Evolutionary conservation across 208 protist species (phyloP).

Genomic region (Acanthamoeba triangularis): DNA sequence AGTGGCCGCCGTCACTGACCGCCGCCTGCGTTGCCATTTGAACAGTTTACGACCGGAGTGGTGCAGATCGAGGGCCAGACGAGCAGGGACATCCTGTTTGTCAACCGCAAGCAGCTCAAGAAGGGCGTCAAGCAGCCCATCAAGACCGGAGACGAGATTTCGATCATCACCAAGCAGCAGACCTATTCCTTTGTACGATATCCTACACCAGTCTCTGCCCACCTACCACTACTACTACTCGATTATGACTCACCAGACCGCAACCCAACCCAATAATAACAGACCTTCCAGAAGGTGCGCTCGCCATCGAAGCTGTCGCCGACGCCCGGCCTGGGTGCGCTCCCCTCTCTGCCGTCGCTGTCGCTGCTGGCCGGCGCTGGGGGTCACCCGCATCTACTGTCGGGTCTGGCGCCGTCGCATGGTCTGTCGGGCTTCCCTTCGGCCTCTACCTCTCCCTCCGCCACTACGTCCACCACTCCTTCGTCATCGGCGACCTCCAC

Average conservation of each 20-base stretch:
- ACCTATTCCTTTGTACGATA: constrained; percentile 71
- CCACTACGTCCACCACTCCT: background rate
- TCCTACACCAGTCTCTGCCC: background rate
- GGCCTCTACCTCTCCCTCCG: background rate
- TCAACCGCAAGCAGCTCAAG: constrained; percentile 68
- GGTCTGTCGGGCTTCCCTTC: background rate
- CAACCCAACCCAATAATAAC: background rate
- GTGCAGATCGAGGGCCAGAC: constrained; percentile 73
- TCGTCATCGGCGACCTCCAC: constrained; percentile 17
- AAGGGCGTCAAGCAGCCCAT: constrained; percentile 61
- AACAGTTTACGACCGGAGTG: background rate
- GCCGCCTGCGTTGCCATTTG: background rate
- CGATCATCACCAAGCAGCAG: constrained; percentile 72
- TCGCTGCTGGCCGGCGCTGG: constrained; percentile 1
- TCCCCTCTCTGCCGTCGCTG: background rate
- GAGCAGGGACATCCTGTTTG: constrained; percentile 59
- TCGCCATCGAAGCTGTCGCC: constrained; percentile 9
- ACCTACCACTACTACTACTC: background rate
- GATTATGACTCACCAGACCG: background rate
- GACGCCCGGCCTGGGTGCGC: background rate
- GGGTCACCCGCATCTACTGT: background rate
- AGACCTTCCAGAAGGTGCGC: constrained; percentile 71
- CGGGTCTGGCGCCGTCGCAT: background rate
- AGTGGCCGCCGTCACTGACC: background rate
- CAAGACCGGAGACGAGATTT: constrained; percentile 73